Evolutionary conservation across 129 eudicot genomes (phyloP).

Genomic region (Solidago caesia): DNA sequence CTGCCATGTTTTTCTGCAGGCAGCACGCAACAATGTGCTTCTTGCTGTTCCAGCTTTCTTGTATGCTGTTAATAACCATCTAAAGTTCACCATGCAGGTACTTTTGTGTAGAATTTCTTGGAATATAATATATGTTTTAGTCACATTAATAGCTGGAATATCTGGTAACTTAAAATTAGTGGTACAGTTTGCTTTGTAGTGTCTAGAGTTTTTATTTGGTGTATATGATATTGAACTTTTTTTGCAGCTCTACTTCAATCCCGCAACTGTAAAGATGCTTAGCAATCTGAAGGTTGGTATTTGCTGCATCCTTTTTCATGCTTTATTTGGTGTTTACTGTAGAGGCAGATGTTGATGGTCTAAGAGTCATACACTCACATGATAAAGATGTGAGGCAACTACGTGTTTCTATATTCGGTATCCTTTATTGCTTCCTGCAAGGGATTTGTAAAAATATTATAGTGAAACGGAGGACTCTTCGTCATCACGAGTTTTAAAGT

Average conservation of each 20-base stretch:
- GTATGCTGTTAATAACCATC: constrained; percentile 93
- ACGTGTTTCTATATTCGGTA: too few relatives aligned
- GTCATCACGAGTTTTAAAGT: neutral
- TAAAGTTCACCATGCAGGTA: constrained; percentile 99
- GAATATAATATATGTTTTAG: neutral
- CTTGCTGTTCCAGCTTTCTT: constrained; percentile 98
- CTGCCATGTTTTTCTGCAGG: constrained; percentile 53
- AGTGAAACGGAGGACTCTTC: too few relatives aligned
- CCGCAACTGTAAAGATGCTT: constrained; percentile 99
- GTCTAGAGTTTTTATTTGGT: constrained; percentile 1
- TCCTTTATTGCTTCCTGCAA: too few relatives aligned
- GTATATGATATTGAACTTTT: constrained; percentile 7
- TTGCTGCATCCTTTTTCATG: constrained; percentile 13
- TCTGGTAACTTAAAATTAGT: constrained; percentile 10
- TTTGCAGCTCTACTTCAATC: constrained; percentile 92
- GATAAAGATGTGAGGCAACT: too few relatives aligned
- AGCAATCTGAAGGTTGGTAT: constrained; percentile 88
- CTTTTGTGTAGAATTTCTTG: constrained; percentile 10
- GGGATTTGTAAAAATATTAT: neutral
- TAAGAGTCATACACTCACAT: too few relatives aligned
- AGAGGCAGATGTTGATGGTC: constrained; percentile 10
- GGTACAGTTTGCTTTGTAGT: neutral
- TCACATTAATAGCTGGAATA: neutral
- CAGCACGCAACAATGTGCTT: constrained; percentile 95
- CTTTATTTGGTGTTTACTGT: constrained; percentile 18